Base-by-base conservation (phyloP, 495 filamentous ascomycete genomes). In the Aspergillus baeticus region DNA sequence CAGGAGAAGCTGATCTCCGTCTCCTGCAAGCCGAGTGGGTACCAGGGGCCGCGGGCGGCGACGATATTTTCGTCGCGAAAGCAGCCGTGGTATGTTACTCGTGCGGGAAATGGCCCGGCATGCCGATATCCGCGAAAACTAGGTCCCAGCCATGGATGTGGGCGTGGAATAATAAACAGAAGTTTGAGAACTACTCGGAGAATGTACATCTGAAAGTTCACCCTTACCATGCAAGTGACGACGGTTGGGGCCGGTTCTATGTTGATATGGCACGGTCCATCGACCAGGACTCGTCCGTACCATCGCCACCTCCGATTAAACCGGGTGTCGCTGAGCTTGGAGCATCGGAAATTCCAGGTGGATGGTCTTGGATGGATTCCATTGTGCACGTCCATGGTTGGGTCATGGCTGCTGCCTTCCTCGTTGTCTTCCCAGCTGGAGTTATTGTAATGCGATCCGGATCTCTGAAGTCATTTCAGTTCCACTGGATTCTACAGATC, bases 401-500 rank as follows among this genome's bases (percentile, higher is more conserved):
- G 29, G 8, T 58, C 2, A 58, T 58, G 55, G 37, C 31, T 6
- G 17, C 49, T 11, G 39, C 55, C 21, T 52, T 58, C 18, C 47
- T 58, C 10, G 6, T 45, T 10, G 4, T 45, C 11, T 58, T 51
- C 20, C 55, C 55, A 10, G 29, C n/a, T 26, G 55, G 48, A n/a
- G 55, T 58, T n/a, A 7, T 58, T 8, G 31, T 47, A 18, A 46
- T 52, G 47, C 55, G 48, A 4, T 51, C 47, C 14, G 38, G 42
- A 7, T 58, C 55, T 10, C 21, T 6, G n/a, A 50, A 43, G 26
- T 15, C 55, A 14, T 46, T 58, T 33, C 18, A 50, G 26, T 58
- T 51, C 48, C 55, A 58, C 18, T 52, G 47, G 48, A 46, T 52
- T 4, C 42, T 58, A 31, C 55, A 58, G 41, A 38, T 52, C 21